A percentile compares a stretch with the other conserved stretches of the same genome.
phyloP scores from a whole-genome alignment of 768 basidiomycete genomes.

The Russula ochroleuca region DNA sequence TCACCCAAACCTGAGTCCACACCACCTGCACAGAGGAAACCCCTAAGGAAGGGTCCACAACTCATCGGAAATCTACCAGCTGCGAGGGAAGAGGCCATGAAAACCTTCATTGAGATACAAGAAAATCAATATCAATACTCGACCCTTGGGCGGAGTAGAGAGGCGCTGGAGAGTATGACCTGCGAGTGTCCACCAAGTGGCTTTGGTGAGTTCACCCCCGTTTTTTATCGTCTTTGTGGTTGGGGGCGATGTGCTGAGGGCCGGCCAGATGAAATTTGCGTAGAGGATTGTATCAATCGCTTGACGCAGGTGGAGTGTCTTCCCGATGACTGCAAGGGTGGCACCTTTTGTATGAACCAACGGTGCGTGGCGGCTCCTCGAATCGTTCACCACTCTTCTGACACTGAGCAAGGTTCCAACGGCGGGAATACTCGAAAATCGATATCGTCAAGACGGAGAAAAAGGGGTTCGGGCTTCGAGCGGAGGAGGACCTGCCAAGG shows the following conservation, averaged over 20 bases:
- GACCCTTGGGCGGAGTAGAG: constrained; percentile 80
- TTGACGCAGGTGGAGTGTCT: constrained; percentile 96
- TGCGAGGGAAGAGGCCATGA: constrained; percentile 68
- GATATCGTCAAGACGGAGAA: constrained; percentile 90
- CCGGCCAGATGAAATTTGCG: constrained; percentile 67
- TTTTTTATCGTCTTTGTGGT: constrained; percentile 12
- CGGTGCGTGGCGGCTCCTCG: constrained; percentile 49
- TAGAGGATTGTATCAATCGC: constrained; percentile 93
- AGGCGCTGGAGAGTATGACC: constrained; percentile 87
- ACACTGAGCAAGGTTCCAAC: constrained; percentile 65
- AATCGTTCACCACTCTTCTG: constrained; percentile 3
- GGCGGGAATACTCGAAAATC: constrained; percentile 76
- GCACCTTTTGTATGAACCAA: constrained; percentile 83
- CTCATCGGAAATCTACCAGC: constrained; percentile 78
- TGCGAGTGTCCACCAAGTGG: constrained; percentile 89
- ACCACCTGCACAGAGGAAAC: constrained; percentile 22
- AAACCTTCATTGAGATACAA: constrained; percentile 66
- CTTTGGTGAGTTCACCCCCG: constrained; percentile 49
- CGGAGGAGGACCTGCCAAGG: constrained; percentile 61
- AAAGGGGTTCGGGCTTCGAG: constrained; percentile 93
- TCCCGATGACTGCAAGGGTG: constrained; percentile 83
- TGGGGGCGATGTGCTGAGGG: constrained; percentile 40
- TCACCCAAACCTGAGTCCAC: constrained; percentile 35
- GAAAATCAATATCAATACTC: constrained; percentile 86
- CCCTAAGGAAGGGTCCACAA: constrained; percentile 45